These are phyloP conservation scores for Podospora comata DNA, from an alignment of 495 filamentous ascomycete species.

Conservation along the genomic window DNA sequence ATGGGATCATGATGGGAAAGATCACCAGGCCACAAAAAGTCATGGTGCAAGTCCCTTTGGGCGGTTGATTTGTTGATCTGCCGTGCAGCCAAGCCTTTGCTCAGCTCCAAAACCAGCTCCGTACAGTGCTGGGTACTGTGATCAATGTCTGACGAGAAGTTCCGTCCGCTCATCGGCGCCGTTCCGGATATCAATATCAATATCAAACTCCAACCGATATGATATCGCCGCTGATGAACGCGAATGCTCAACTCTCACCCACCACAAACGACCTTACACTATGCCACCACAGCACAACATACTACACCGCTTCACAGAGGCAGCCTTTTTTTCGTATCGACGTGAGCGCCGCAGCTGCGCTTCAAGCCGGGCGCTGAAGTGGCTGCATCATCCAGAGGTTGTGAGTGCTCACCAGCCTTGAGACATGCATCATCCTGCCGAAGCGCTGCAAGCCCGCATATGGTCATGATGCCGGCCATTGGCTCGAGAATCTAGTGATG, in stretches of 20 bases:
- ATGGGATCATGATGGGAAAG: constrained; percentile 7
- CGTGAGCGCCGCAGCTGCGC: constrained; percentile 5
- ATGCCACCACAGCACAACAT: not conserved
- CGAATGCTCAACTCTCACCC: not conserved
- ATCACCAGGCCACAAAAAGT: constrained; percentile 13
- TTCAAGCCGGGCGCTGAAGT: constrained; percentile 9
- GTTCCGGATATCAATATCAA: not conserved
- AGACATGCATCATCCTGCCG: constrained; percentile 31
- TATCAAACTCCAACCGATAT: not conserved
- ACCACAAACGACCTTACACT: not conserved
- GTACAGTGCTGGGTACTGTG: constrained; percentile 15
- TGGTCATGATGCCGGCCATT: not conserved
- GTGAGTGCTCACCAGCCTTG: constrained; percentile 18
- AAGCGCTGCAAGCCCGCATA: constrained; percentile 22
- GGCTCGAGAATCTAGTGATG: not conserved
- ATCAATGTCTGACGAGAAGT: not conserved
- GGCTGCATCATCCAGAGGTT: constrained; percentile 20
- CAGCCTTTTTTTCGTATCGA: constrained; percentile 9
- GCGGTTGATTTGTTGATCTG: constrained; percentile 23
- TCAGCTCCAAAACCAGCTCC: constrained; percentile 11
- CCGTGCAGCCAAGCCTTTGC: constrained; percentile 17
- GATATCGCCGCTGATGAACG: not conserved
- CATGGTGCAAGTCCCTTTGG: constrained; percentile 3
- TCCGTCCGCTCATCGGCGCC: not conserved
- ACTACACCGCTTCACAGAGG: constrained; percentile 1